Evolutionary conservation across 116 monocot species (phyloP).

Genomic region (Phalaenopsis hybrid): DNA sequence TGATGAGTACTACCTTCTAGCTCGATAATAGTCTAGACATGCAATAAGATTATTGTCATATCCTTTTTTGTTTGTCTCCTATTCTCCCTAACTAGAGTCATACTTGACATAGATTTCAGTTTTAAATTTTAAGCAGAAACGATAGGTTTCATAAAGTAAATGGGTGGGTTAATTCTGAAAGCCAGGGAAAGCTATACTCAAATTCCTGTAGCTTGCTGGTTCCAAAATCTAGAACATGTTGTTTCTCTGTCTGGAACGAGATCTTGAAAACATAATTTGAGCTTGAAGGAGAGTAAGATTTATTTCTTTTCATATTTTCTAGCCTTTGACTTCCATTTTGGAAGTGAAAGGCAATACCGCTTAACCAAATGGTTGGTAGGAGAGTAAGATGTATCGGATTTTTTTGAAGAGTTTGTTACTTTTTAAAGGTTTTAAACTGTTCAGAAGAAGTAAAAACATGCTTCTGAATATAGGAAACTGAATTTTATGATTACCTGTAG

Average conservation of each 20-base stretch:
- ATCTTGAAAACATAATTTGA: background rate
- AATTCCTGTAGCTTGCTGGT: background rate
- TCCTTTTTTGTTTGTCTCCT: background rate
- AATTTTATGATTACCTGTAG: background rate
- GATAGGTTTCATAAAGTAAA: background rate
- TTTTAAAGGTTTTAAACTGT: constrained; percentile 1
- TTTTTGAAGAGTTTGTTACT: background rate
- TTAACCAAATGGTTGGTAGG: background rate
- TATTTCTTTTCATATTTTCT: background rate
- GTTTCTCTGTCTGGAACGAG: background rate
- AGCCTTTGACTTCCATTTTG: background rate
- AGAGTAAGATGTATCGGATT: background rate
- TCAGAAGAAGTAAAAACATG: background rate
- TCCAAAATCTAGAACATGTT: background rate
- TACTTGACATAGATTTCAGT: no score
- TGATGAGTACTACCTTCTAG: background rate
- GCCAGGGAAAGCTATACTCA: background rate
- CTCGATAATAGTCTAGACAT: background rate
- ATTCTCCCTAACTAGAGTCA: no score
- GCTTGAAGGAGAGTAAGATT: background rate
- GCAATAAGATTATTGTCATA: background rate
- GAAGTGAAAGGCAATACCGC: background rate
- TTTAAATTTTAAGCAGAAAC: background rate
- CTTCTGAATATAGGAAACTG: background rate
- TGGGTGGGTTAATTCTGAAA: background rate